phyloP scores from a whole-genome alignment of 177 flowering plant genomes.

The Tripterygium wilfordii region DNA sequence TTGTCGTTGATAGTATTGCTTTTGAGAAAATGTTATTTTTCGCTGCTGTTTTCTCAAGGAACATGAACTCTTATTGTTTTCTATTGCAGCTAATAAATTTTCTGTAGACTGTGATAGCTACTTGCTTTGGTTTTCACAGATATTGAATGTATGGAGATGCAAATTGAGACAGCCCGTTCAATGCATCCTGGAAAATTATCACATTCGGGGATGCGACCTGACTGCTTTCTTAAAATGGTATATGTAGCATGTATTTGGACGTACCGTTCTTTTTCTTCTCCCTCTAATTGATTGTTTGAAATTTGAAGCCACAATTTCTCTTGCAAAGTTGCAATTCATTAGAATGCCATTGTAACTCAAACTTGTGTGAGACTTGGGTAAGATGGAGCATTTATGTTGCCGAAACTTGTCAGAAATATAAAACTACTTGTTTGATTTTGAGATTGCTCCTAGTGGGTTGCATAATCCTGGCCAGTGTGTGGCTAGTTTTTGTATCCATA shows the following conservation, averaged over 20 bases:
- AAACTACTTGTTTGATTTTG: too few species aligned
- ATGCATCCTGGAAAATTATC: constrained; percentile 54
- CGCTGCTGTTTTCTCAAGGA: not conserved
- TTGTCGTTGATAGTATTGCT: not conserved
- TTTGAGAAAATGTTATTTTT: not conserved
- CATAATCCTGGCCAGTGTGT: too few species aligned
- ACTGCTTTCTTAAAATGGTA: constrained; percentile 81
- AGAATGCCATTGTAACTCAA: too few species aligned
- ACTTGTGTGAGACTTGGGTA: too few species aligned
- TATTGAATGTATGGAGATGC: constrained; percentile 32
- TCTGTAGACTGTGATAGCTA: not conserved
- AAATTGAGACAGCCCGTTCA: constrained; percentile 52
- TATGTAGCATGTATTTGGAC: constrained; percentile 13
- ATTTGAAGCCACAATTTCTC: too few species aligned
- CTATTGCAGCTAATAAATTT: not conserved
- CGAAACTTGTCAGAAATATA: too few species aligned
- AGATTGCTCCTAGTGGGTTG: too few species aligned
- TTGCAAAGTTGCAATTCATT: too few species aligned
- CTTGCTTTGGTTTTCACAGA: constrained; percentile 35
- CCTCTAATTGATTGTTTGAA: too few species aligned
- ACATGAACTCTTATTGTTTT: not conserved
- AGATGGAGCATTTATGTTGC: too few species aligned
- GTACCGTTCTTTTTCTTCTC: too few species aligned
- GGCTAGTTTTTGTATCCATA: too few species aligned
- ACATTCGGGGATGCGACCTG: constrained; percentile 46